Evolutionary conservation across 2,329 filamentous ascomycete genomes (phyloP), one percentile per base, ranked within the genome.

Genomic region (Camptophora hylomeconis): DNA sequence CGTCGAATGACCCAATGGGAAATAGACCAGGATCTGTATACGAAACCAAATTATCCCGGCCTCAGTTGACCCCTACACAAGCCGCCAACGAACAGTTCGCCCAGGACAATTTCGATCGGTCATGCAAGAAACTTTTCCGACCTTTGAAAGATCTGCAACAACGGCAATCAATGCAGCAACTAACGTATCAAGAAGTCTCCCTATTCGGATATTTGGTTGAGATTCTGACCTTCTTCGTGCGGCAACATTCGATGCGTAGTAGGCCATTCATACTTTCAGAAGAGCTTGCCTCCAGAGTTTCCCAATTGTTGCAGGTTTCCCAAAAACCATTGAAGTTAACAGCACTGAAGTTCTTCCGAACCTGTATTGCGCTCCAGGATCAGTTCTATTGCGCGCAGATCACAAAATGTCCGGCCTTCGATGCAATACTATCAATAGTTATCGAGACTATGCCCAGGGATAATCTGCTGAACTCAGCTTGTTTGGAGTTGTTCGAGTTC

Each of bases 241-340:
- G 86, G 21, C 81, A 92, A 48, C 87, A 95, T 54, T 70, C 79
- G 21, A 75, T 81, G 46, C 75, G 83, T 44, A 86, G 79, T 60
- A 89, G 92, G 53, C 80, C 75, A 47, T 93, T 94, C 48, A 78
- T 95, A 15, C 63, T 92, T 38, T 72, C 72, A 7, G 73, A 94
- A 53, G 75, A 79, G 33, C 64, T 95, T 24, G 74, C 80, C 5
- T 69, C 75, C 37, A 73, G 86, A 21, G 76, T 94, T 36, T 75
- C 77, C 26, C 83, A 92, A 52, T 69, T 98, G 36, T 69, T 98
- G 40, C 63, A 65, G 24, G 86, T 78, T 36, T 75, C 75, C 7
- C 82, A 95, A 55, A 95, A 95, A 60, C 86, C 93, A 51, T 60
- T 98, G 40, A 86, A 87, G 55, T 69, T 98, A 23, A 80, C 83